Evolutionary conservation across 768 basidiomycete genomes (phyloP).

Genomic region (Panaeolus papilionaceus): DNA sequence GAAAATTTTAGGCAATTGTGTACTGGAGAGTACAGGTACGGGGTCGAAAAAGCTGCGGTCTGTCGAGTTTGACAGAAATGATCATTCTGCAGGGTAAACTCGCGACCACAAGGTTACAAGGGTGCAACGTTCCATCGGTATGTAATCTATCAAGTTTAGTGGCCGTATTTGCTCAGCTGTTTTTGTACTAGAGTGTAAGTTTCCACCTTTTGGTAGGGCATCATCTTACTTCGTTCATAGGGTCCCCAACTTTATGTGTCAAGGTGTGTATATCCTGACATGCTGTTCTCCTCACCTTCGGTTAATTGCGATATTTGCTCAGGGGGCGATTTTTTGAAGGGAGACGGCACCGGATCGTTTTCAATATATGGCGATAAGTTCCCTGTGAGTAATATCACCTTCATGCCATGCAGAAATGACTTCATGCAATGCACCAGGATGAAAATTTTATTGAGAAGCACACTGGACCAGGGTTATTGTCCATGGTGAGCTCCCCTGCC

Average conservation of each 20-base stretch:
- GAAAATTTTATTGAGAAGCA: slow-evolving; percentile 97
- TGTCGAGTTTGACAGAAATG: background rate
- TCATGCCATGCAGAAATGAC: background rate
- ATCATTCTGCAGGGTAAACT: slow-evolving; percentile 63
- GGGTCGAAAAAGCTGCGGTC: background rate
- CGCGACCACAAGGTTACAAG: slow-evolving; percentile 91
- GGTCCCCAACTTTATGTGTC: slow-evolving; percentile 95
- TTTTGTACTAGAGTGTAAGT: slow-evolving; percentile 68
- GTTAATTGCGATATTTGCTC: slow-evolving; percentile 10
- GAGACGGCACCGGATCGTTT: slow-evolving; percentile 94
- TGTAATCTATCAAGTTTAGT: slow-evolving; percentile 28
- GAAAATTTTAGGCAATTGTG: slow-evolving; percentile 98
- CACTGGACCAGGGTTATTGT: slow-evolving; percentile 81
- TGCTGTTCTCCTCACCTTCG: slow-evolving; percentile 11
- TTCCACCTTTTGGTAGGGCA: background rate
- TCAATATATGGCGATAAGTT: slow-evolving; percentile 98
- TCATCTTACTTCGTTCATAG: slow-evolving; percentile 40
- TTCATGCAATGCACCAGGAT: slow-evolving; percentile 55
- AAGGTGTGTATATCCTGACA: slow-evolving; percentile 56
- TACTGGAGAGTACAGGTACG: slow-evolving; percentile 93
- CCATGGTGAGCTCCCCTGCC: slow-evolving; percentile 69
- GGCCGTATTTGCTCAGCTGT: slow-evolving; percentile 25
- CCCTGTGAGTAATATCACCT: slow-evolving; percentile 56
- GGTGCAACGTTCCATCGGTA: slow-evolving; percentile 91
- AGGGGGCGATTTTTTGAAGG: slow-evolving; percentile 95